phyloP scores from a whole-genome alignment of 305 asterid species.

The Ilex paraguariensis region DNA sequence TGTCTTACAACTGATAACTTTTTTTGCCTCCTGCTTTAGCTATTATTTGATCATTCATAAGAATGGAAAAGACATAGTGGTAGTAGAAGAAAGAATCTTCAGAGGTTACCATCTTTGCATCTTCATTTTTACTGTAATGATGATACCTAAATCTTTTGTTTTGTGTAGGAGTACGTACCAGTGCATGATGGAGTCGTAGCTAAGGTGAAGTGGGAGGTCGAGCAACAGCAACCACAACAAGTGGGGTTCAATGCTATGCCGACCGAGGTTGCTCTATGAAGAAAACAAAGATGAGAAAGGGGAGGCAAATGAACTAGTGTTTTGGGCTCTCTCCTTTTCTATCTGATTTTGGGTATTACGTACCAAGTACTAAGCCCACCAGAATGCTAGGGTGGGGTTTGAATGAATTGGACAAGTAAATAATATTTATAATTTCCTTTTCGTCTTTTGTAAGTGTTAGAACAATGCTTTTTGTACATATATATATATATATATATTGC shows the following conservation, averaged over 20 bases:
- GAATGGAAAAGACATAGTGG: slow-evolving; percentile 22
- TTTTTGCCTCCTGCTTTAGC: not conserved
- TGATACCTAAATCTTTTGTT: not conserved
- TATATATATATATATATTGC: no score
- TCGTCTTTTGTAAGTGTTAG: no score
- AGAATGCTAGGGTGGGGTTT: no score
- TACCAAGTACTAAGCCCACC: no score
- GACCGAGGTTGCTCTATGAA: slow-evolving; percentile 5
- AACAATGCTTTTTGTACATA: no score
- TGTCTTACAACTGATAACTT: not conserved
- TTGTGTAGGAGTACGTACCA: slow-evolving; percentile 39
- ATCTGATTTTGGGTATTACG: no score
- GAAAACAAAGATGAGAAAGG: not conserved
- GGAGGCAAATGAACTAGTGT: not conserved
- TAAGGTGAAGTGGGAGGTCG: slow-evolving; percentile 33
- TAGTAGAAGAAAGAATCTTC: slow-evolving; percentile 17
- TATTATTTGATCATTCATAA: slow-evolving; percentile 20
- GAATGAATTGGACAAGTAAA: no score
- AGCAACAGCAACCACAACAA: slow-evolving; percentile 9
- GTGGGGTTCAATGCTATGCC: slow-evolving; percentile 17
- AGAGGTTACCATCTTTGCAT: slow-evolving; percentile 8
- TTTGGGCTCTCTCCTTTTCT: not conserved
- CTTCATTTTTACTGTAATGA: not conserved
- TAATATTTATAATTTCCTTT: no score
- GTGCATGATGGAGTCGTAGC: slow-evolving; percentile 42